Evolutionary conservation across 306 rosid genomes (phyloP).

Genomic region (Cucurbita argyrosperma): DNA sequence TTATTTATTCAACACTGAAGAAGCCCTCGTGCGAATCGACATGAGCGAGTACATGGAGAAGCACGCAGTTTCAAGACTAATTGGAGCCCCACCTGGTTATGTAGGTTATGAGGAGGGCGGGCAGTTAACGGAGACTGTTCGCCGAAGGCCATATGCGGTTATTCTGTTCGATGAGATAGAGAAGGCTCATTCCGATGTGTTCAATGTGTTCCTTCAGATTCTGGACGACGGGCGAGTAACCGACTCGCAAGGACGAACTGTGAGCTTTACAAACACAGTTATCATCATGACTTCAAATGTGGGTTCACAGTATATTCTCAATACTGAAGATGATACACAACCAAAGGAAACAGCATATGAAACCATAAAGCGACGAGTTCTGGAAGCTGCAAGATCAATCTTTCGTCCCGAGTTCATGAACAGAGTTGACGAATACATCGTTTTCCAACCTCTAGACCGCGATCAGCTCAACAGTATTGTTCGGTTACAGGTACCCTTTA

Average conservation of each 20-base stretch:
- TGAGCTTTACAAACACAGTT: constrained; percentile 82
- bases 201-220: constrained; percentile 89
- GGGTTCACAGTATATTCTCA: constrained; percentile 88
- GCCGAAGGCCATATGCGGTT: constrained; percentile 87
- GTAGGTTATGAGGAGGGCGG: constrained; percentile 99
- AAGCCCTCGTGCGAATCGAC: constrained; percentile 89
- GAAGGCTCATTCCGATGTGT: constrained; percentile 86
- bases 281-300: constrained; percentile 97
- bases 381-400: constrained; percentile 91
- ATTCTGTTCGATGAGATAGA: constrained; percentile 93
- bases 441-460: constrained; percentile 84
- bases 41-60: constrained; percentile 99
- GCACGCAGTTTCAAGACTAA: constrained; percentile 82
- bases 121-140: constrained; percentile 79
- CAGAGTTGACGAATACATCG: constrained; percentile 87
- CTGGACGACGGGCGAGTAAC: constrained; percentile 94
- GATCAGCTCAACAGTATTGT: constrained; percentile 75
- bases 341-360: constrained; percentile 59
- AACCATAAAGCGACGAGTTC: constrained; percentile 65
- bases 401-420: constrained; percentile 97
- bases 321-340: constrained; percentile 38
- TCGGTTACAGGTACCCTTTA: constrained; percentile 56
- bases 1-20: constrained; percentile 88
- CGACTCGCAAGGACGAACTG: constrained; percentile 86
- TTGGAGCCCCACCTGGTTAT: constrained; percentile 98